Evolutionary conservation across 2,329 filamentous ascomycete genomes (phyloP), one percentile per base, ranked within the genome.

Genomic region (Aspergillus sp.): DNA sequence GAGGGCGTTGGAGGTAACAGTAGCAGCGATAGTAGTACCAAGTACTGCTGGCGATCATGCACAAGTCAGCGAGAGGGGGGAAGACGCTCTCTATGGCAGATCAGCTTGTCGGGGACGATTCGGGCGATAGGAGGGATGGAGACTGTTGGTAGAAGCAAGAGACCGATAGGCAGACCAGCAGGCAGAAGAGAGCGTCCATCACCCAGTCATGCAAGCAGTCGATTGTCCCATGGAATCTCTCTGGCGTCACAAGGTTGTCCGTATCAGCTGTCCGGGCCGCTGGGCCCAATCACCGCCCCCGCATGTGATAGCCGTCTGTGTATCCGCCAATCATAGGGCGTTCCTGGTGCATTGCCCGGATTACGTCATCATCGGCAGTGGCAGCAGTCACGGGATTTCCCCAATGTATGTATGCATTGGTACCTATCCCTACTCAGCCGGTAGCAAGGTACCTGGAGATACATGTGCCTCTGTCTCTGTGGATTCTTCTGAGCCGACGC

Each of bases 181-280:
- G 14, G 45, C 45, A 58, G 52, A 47, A 44, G 35, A 26, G 41
- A 43, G 40, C 35, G 7, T 11, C 33, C 33, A 35, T 35, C 33
- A 35, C 11, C 11, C 33, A 38, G 13, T 38, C 35, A 38, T n/a
- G 35, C 14, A 17, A 13, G 35, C 14, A 38, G 35, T 38, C 16
- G 35, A n/a, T 38, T 30, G 35, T n/a, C 11, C 35, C 14, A 38
- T 38, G 43, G 35, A 46, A 38, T 20, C 14, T 42, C 22, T 4
- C 60, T 62, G 61, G 59, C 61, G 61, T 64, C 61, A 64, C 55
- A 22, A 22, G 22, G 22, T 62, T 41, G 56, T 53, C 50, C 32
- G 52, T 62, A 64, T 64, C 61, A 63, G 56, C 59, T 61, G 36
- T 33, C 26, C 10, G 11, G 20, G 19, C 6, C 22, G 4, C n/a